These are phyloP conservation scores for Chenopodium suecicum DNA, from an alignment of 148 eudicot species.

Conservation along the genomic window DNA sequence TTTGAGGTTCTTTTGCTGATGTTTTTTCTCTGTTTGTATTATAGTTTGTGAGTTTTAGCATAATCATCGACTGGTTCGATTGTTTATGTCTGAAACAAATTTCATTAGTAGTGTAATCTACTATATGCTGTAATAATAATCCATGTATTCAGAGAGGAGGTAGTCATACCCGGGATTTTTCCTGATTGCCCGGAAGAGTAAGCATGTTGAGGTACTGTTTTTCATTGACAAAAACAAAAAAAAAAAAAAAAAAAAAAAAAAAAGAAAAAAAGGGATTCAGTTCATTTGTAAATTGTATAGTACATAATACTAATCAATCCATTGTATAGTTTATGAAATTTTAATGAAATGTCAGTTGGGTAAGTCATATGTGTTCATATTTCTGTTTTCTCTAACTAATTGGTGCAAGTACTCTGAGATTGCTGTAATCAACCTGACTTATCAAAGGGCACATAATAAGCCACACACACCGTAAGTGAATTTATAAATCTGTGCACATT, in stretches of 20 bases:
- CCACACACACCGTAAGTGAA: no score
- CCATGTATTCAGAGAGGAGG: constrained; percentile 13
- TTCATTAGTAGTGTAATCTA: background rate
- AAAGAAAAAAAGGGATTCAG: no score
- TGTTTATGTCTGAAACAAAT: background rate
- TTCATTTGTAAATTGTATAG: background rate
- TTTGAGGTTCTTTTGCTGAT: background rate
- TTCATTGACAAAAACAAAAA: background rate
- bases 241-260: background rate
- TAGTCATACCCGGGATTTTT: constrained; percentile 8
- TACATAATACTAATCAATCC: background rate
- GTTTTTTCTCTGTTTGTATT: background rate
- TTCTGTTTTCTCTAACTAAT: background rate
- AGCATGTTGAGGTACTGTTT: background rate
- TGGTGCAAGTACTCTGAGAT: background rate
- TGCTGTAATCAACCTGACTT: background rate
- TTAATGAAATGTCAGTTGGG: background rate
- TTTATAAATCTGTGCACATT: no score
- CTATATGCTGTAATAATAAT: background rate
- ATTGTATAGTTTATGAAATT: background rate
- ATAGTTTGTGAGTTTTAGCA: constrained; percentile 3
- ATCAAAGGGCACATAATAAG: background rate
- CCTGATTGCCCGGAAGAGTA: constrained; percentile 11
- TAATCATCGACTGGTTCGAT: background rate
- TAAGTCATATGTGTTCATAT: background rate